Conservation (phyloP, 2,329 filamentous ascomycete genomes). For the Eurotiales sp. region DNA sequence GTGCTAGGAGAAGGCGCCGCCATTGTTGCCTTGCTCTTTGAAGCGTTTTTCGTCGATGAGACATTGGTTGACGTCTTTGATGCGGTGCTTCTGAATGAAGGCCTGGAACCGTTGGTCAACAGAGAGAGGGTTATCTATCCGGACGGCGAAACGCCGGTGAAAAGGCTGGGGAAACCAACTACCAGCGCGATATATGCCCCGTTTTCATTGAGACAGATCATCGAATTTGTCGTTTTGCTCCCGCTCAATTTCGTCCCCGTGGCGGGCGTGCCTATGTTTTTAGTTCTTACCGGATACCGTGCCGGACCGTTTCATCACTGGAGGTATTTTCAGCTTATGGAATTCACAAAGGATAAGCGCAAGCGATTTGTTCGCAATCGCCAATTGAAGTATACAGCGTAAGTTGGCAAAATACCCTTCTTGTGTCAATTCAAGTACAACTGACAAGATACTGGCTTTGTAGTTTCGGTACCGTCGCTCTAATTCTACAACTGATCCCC, state of each 20-base stretch:
- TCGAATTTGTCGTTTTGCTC: conserved; percentile 74
- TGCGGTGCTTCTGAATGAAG: conserved; percentile 73
- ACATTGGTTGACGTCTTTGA: conserved; percentile 80
- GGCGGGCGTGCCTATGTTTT: conserved; percentile 77
- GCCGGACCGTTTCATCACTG: conserved; percentile 87
- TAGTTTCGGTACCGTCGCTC: conserved; percentile 77
- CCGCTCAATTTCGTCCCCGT: conserved; percentile 85
- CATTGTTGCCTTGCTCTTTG: conserved; percentile 64
- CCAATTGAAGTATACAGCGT: conserved; percentile 83
- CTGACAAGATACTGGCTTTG: not conserved
- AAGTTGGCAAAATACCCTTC: conserved; percentile 24
- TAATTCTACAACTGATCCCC: conserved; percentile 82
- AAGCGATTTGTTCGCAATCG: conserved; percentile 65
- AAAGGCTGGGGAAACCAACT: conserved; percentile 78
- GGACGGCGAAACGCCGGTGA: conserved; percentile 69
- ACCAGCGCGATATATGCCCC: conserved; percentile 74
- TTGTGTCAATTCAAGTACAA: too few species aligned
- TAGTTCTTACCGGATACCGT: conserved; percentile 81
- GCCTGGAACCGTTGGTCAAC: conserved; percentile 64
- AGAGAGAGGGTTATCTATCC: conserved; percentile 62
- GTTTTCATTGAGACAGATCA: conserved; percentile 85
- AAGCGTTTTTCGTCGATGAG: conserved; percentile 78
- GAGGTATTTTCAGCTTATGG: conserved; percentile 79
- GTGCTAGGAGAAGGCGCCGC: conserved; percentile 67
- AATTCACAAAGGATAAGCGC: conserved; percentile 68